phyloP scores from a whole-genome alignment of 345 rosid genomes.

The Trapa bicornis region DNA sequence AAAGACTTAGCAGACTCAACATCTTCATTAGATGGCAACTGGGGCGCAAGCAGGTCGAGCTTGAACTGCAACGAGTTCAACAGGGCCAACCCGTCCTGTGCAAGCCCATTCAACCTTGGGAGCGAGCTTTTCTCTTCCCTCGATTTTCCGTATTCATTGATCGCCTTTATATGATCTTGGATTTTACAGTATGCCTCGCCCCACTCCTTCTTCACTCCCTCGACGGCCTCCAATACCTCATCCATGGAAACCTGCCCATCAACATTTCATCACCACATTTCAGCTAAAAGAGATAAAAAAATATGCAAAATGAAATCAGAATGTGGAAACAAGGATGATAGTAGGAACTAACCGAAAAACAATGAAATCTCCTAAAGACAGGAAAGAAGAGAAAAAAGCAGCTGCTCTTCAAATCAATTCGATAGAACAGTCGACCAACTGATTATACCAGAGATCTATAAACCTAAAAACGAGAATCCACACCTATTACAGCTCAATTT shows the following conservation, averaged over 20 bases:
- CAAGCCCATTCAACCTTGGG: slow-evolving; percentile 60
- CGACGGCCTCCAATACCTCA: slow-evolving; percentile 64
- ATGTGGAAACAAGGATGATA: neutral
- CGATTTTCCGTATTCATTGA: slow-evolving; percentile 49
- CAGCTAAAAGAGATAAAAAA: neutral
- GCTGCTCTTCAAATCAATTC: neutral
- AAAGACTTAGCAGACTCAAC: slow-evolving; percentile 41
- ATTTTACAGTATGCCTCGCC: slow-evolving; percentile 46
- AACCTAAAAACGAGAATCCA: neutral
- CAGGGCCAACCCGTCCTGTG: slow-evolving; percentile 62
- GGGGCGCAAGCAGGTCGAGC: slow-evolving; percentile 79
- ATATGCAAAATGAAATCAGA: neutral
- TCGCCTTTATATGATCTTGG: slow-evolving; percentile 38
- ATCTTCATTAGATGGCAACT: slow-evolving; percentile 52
- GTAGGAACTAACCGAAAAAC: neutral
- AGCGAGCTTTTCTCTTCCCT: slow-evolving; percentile 45
- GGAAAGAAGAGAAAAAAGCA: neutral
- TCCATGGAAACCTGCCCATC: slow-evolving; percentile 33
- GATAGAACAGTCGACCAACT: neutral
- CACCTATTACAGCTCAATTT: neutral
- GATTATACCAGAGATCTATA: neutral
- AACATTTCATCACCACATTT: neutral
- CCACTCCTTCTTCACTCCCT: slow-evolving; percentile 87
- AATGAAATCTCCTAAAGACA: neutral
- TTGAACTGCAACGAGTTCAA: slow-evolving; percentile 66